Percentiles rank a stretch among this genome's conserved stretches.
Conservation (phyloP, 2,329 filamentous ascomycete species). For the Lomentospora prolificans region DNA sequence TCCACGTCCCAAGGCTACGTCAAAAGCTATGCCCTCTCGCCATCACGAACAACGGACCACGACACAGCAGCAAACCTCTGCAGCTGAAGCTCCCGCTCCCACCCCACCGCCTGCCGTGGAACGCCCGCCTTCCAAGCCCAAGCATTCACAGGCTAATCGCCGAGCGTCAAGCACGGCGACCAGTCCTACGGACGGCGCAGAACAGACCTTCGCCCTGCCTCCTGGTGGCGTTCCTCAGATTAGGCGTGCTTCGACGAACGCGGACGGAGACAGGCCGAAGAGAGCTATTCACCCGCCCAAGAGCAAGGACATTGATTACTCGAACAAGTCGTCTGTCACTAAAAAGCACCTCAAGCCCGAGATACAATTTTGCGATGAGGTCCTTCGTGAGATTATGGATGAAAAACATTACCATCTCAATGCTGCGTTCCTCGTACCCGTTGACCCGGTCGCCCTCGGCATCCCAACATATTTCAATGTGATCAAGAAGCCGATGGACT, state of each 20-base stretch:
- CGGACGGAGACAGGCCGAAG: slow-evolving; percentile 73
- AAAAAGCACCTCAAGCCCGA: slow-evolving; percentile 88
- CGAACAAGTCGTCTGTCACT: slow-evolving; percentile 65
- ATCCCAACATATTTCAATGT: slow-evolving; percentile 89
- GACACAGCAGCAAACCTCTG: slow-evolving; percentile 15
- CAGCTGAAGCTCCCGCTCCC: neutral
- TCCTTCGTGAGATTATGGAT: slow-evolving; percentile 69
- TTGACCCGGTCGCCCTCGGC: slow-evolving; percentile 87
- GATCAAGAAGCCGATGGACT: slow-evolving; percentile 96
- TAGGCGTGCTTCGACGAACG: slow-evolving; percentile 71
- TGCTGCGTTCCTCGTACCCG: slow-evolving; percentile 68
- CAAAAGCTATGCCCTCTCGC: slow-evolving; percentile 34
- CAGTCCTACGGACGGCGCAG: slow-evolving; percentile 34
- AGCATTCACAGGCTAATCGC: slow-evolving; percentile 15
- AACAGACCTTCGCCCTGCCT: slow-evolving; percentile 59
- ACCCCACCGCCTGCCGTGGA: slow-evolving; percentile 19
- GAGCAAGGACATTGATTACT: slow-evolving; percentile 83
- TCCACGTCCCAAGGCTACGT: slow-evolving; percentile 42
- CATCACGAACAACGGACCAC: slow-evolving; percentile 33
- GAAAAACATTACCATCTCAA: slow-evolving; percentile 59
- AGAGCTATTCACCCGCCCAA: slow-evolving; percentile 88
- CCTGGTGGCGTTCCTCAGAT: slow-evolving; percentile 72
- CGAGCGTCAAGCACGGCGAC: slow-evolving; percentile 18
- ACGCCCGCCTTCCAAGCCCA: slow-evolving; percentile 21
- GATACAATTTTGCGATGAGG: slow-evolving; percentile 79